Conservation (phyloP, 352 stramenopile species). For the Elongisporangium anandrum region DNA sequence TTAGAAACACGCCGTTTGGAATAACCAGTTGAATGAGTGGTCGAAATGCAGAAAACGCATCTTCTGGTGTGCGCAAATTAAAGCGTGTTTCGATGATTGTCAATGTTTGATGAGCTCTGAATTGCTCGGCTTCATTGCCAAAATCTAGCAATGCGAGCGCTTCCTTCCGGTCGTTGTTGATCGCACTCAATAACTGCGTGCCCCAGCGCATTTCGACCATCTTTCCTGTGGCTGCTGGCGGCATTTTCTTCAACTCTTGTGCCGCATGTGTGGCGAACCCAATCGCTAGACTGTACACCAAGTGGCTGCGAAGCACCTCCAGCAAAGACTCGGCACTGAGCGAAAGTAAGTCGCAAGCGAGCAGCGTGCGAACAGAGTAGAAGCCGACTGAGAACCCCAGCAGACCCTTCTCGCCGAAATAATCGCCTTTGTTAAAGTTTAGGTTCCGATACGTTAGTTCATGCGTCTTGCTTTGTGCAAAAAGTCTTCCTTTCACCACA, state of each 20-base stretch:
- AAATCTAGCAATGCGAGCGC: not conserved
- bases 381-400: conserved; percentile 44
- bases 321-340: conserved; percentile 36
- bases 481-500: conserved; percentile 45
- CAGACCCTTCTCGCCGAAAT: conserved; percentile 57
- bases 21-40: conserved; percentile 49
- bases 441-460: conserved; percentile 11
- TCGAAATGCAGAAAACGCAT: conserved; percentile 30
- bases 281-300: conserved; percentile 32
- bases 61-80: conserved; percentile 19
- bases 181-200: conserved; percentile 18
- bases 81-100: conserved; percentile 23
- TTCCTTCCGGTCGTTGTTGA: conserved; percentile 24
- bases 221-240: conserved; percentile 6
- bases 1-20: conserved; percentile 38
- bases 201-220: conserved; percentile 44
- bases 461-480: conserved; percentile 25
- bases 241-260: conserved; percentile 12
- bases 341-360: conserved; percentile 55
- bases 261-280: conserved; percentile 28
- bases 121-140: not conserved
- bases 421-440: conserved; percentile 43
- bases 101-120: conserved; percentile 9
- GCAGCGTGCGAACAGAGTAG: conserved; percentile 41
- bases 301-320: conserved; percentile 33